Conservation (phyloP, 768 basidiomycete species). For the Suillus fuscotomentosus region DNA sequence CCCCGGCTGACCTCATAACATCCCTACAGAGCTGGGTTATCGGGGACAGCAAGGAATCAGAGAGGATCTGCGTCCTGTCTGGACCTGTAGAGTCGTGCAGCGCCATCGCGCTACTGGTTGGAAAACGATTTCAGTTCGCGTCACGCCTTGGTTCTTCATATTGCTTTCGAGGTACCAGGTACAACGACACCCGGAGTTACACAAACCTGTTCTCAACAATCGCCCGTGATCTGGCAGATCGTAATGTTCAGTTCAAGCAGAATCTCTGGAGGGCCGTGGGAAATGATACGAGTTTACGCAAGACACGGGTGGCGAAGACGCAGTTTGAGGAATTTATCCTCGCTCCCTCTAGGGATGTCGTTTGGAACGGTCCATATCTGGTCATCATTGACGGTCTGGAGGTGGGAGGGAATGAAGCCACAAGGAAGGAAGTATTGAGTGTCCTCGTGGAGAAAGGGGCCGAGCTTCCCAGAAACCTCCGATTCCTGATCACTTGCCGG, state of each 20-base stretch:
- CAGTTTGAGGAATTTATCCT: constrained; percentile 23
- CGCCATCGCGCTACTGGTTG: constrained; percentile 28
- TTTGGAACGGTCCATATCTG: constrained; percentile 29
- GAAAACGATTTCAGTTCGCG: constrained; percentile 23
- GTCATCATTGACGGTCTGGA: constrained; percentile 36
- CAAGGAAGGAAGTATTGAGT: constrained; percentile 21
- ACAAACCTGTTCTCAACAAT: constrained; percentile 31
- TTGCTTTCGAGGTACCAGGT: constrained; percentile 22
- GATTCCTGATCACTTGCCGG: constrained; percentile 25
- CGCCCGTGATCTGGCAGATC: constrained; percentile 30
- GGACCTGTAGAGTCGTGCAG: constrained; percentile 30
- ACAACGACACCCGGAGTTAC: constrained; percentile 10
- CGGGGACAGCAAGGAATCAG: constrained; percentile 8
- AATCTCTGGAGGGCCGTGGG: constrained; percentile 15
- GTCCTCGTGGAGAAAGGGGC: constrained; percentile 9
- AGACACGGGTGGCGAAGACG: constrained; percentile 23
- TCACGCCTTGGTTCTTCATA: constrained; percentile 31
- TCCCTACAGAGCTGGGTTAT: constrained; percentile 12
- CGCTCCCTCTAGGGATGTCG: constrained; percentile 13
- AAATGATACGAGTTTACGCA: constrained; percentile 8
- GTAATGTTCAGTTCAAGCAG: constrained; percentile 22
- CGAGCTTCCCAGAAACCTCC: constrained; percentile 21
- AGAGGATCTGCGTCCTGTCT: constrained; percentile 23
- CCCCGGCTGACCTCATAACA: neutral
- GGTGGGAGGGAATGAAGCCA: constrained; percentile 19